Evolutionary conservation across 805 yeast genomes (phyloP), one percentile per base, ranked within the genome.

Genomic region (Isabelozyma pseudorhagii): DNA sequence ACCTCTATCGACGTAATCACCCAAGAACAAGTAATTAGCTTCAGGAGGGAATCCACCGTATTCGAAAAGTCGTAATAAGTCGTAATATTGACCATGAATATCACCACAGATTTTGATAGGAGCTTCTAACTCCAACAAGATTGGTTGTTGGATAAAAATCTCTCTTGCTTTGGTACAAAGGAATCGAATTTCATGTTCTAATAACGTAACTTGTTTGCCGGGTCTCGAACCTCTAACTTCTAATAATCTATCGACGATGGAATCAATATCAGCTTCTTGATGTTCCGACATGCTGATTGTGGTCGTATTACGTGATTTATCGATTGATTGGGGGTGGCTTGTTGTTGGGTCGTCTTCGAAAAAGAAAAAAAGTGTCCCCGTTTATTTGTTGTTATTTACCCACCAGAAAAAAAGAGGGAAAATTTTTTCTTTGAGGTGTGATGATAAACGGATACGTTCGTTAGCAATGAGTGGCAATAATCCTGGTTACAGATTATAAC

Each of bases 11-110:
- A 90, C 97, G 65, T 90, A 90, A 76, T 90, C 97, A 58, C 97
- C 97, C 51, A 90, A 71, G 66, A 90, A 90, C 61, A 90, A 75
- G 74, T 90, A 90, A 75, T 90, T 90, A 25, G 97, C 92, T 67
- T 91, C 97, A 13, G 97, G 97, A 2, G 97, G 97, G 77, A 91
- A 90, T 2, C 97, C 97, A 62, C 97, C 97, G 66, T 90, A 90
- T 74, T 91, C 97, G 62, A 90, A 90, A 58, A 90, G 79, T 68
- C 97, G 85, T 64, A 90, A 77, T 60, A 90, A 80, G 70, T 90
- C 97, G 66, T 90, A 90, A 71, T 91, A 90, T 72, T 90, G 97
- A 47, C 97, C 97, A 69, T 90, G 97, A 62, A 90, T 91, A 68
- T 90, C 97, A 69, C 97, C 97, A 72, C 96, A 89, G 50, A 85